Conservation (phyloP, 169 alveolate species). For the Cryptosporidium meleagridis region DNA sequence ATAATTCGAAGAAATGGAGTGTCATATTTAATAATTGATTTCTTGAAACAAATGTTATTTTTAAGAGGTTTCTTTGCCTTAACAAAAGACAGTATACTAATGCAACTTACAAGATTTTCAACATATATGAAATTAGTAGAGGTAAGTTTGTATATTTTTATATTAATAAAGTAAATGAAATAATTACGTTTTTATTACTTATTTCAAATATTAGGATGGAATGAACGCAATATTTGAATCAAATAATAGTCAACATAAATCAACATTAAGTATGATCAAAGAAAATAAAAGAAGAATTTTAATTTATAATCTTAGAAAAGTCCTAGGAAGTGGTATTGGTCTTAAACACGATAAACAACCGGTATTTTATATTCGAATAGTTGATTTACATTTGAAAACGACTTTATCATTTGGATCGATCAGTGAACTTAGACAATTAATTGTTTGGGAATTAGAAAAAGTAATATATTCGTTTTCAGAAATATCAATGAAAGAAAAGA, state of each 20-base stretch:
- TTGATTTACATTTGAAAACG: constrained; percentile 41
- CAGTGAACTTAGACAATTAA: constrained; percentile 41
- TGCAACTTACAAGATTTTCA: constrained; percentile 42
- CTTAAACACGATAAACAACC: constrained; percentile 50
- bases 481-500: constrained; percentile 27
- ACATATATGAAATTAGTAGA: constrained; percentile 47
- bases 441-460: constrained; percentile 58
- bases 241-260: neutral
- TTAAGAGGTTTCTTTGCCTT: constrained; percentile 31
- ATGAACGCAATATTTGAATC: constrained; percentile 37
- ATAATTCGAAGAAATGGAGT: constrained; percentile 60
- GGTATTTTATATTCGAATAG: constrained; percentile 41
- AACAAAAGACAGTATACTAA: constrained; percentile 17
- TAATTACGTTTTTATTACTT: neutral
- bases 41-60: constrained; percentile 30
- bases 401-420: neutral
- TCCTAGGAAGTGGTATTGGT: constrained; percentile 56
- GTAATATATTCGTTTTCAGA: constrained; percentile 46
- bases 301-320: constrained; percentile 18
- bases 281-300: constrained; percentile 55
- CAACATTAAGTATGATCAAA: constrained; percentile 20
- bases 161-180: neutral
- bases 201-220: constrained; percentile 9
- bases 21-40: constrained; percentile 51
- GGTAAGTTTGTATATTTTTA: constrained; percentile 20